Percentiles rank a stretch among this genome's conserved stretches.
phyloP scores from a whole-genome alignment of 2,329 filamentous ascomycete genomes.

The Leptographium flavum region DNA sequence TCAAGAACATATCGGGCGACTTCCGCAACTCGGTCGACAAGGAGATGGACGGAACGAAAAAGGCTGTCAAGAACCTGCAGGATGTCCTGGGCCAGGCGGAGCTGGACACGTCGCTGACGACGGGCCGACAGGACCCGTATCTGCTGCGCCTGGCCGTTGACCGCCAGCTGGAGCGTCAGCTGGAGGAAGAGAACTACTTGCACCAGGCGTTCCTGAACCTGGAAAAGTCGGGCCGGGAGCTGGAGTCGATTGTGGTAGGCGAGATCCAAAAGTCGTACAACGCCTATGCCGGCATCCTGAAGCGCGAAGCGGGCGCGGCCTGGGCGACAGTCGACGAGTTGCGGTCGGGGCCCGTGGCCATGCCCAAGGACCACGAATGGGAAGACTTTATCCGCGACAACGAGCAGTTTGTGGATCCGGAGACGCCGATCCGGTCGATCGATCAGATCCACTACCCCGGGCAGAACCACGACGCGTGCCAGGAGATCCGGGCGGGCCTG shows the following conservation, averaged over 20 bases:
- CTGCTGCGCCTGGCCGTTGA: slow-evolving; percentile 76
- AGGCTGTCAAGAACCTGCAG: slow-evolving; percentile 65
- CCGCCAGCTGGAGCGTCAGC: slow-evolving; percentile 77
- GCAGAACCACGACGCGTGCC: slow-evolving; percentile 64
- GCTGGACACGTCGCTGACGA: slow-evolving; percentile 57
- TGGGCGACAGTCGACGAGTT: slow-evolving; percentile 69
- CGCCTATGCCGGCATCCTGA: slow-evolving; percentile 79
- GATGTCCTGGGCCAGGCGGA: slow-evolving; percentile 71
- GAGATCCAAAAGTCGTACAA: slow-evolving; percentile 98
- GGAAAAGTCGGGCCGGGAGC: slow-evolving; percentile 82
- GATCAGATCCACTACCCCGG: slow-evolving; percentile 86
- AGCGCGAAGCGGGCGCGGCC: slow-evolving; percentile 74
- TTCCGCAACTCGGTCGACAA: slow-evolving; percentile 96
- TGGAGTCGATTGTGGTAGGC: slow-evolving; percentile 91
- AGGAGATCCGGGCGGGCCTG: slow-evolving; percentile 80
- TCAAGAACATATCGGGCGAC: slow-evolving; percentile 82
- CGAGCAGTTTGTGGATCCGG: slow-evolving; percentile 76
- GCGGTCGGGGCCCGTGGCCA: slow-evolving; percentile 70
- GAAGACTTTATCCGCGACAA: slow-evolving; percentile 64
- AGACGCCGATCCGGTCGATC: slow-evolving; percentile 59
- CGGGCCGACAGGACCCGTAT: slow-evolving; percentile 85
- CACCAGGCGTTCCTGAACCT: slow-evolving; percentile 92
- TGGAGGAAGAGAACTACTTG: slow-evolving; percentile 94
- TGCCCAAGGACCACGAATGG: slow-evolving; percentile 93
- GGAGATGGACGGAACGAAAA: slow-evolving; percentile 76